Conservation (phyloP, 768 basidiomycete species). For the Suillus brevipes region DNA sequence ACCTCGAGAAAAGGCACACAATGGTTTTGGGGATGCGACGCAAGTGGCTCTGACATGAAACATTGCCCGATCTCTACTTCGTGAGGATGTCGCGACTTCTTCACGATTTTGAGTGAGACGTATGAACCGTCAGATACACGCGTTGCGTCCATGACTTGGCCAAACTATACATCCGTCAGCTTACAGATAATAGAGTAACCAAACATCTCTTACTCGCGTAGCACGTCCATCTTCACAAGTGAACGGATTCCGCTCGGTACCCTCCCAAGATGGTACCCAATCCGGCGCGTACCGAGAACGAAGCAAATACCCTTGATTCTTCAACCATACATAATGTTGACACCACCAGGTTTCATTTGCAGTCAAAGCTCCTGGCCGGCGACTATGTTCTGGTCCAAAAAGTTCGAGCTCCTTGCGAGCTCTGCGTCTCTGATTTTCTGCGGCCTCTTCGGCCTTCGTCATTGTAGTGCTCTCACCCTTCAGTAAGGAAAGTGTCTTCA, state of each 20-base stretch:
- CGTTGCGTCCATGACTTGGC: constrained; percentile 33
- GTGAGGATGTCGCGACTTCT: constrained; percentile 13
- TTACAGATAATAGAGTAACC: too few relatives aligned
- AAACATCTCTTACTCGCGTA: too few relatives aligned
- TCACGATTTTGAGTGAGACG: constrained; percentile 33
- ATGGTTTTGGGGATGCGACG: constrained; percentile 37
- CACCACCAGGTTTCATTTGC: neutral
- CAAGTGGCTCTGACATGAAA: too few relatives aligned
- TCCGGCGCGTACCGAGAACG: neutral
- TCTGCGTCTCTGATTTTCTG: neutral
- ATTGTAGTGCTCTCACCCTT: too few relatives aligned
- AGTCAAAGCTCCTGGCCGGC: constrained; percentile 1
- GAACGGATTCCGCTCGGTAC: neutral
- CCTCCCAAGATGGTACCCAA: neutral
- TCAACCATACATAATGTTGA: neutral
- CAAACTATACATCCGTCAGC: too few relatives aligned
- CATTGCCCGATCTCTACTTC: constrained; percentile 35
- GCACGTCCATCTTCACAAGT: constrained; percentile 21
- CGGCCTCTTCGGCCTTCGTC: neutral
- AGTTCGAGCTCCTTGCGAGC: neutral
- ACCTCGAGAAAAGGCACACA: constrained; percentile 36
- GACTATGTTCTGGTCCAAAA: too few relatives aligned
- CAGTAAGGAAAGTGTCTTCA: too few relatives aligned
- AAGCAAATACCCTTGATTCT: neutral
- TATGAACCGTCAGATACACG: constrained; percentile 27